Evolutionary conservation across 805 yeast genomes (phyloP), one percentile per base, ranked within the genome.

Genomic region (Candida ipomoeae): DNA sequence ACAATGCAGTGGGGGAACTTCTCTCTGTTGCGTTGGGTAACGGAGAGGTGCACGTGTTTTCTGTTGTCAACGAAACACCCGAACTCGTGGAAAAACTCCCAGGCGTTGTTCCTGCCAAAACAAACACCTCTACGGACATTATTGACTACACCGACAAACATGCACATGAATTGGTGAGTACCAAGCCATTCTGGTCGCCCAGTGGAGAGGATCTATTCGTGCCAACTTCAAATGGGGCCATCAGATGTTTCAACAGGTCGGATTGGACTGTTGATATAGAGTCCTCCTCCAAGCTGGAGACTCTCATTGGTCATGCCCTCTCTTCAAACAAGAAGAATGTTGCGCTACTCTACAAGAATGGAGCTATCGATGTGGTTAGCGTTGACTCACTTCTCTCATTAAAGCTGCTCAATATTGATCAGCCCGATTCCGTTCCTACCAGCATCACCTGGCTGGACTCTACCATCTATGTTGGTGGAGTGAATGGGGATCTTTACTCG

Each of bases 171-270:
- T 66, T 79, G 40, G 62, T 79, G 1, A 68, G 83, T 23, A 75
- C 87, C 0, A 77, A 77, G 39, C 75, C 82, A 2, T 79, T 78
- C 35, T 89, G 96, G 96, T 80, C 82, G 50, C 80, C 85, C 2
- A 73, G 77, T 48, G 96, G 96, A 15, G 79, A 79, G 48, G 64
- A 72, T n/a, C 71, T 89, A 44, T 89, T 90, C 2, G 60, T 88
- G 17, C 90, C 96, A 2, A 70, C 85, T 6, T 68, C 72, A 35
- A 68, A 74, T 18, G 69, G 73, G 42, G 67, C 74, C 2, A 73
- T 85, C 44, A 74, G 73, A 46, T 71, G 80, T 0, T 81, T 68
- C 48, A 65, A 69, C 49, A 64, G 80, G 48, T 58, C 64, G 20
- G 63, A 73, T 50, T 76, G 74, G 74, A 37, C 44, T n/a, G n/a